These are phyloP conservation scores for Arthroderma sp. DNA, from an alignment of 2,329 filamentous ascomycete genomes.

Conservation along the genomic window DNA sequence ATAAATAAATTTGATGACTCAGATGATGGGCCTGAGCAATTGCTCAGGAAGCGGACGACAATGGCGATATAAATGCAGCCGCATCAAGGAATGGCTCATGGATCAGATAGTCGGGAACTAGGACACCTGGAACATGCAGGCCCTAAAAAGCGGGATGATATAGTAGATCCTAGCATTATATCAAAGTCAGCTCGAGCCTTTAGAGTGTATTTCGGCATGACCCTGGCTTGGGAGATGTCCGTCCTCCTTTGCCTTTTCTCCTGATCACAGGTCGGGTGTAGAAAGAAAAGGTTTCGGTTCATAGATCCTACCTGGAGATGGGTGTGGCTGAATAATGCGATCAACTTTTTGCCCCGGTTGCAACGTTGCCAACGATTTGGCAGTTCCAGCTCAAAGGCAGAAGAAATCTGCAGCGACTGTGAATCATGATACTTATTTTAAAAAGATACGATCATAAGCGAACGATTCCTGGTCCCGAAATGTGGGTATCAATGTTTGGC, in stretches of 20 bases:
- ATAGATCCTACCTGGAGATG: not conserved
- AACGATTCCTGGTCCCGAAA: not conserved
- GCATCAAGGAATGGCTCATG: not conserved
- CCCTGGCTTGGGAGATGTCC: not conserved
- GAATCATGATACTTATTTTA: not conserved
- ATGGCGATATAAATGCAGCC: not conserved
- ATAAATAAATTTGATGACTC: not conserved
- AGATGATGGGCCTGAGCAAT: not conserved
- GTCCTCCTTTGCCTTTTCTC: not conserved
- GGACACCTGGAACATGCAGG: not conserved
- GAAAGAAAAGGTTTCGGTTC: not conserved
- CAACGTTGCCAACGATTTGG: not conserved
- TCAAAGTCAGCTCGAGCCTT: not conserved
- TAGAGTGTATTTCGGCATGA: not conserved
- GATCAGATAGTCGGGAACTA: not conserved
- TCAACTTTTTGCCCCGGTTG: not conserved
- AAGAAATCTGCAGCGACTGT: not conserved
- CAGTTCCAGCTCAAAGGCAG: not conserved
- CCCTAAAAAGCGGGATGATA: not conserved
- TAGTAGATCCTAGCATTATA: not conserved
- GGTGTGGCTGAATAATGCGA: not conserved
- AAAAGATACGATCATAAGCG: constrained; percentile 4
- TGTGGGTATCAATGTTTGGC: not conserved
- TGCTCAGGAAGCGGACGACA: not conserved
- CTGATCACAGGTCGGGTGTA: not conserved